Conservation (phyloP, 2,329 filamentous ascomycete genomes). For the Dothistroma pini region DNA sequence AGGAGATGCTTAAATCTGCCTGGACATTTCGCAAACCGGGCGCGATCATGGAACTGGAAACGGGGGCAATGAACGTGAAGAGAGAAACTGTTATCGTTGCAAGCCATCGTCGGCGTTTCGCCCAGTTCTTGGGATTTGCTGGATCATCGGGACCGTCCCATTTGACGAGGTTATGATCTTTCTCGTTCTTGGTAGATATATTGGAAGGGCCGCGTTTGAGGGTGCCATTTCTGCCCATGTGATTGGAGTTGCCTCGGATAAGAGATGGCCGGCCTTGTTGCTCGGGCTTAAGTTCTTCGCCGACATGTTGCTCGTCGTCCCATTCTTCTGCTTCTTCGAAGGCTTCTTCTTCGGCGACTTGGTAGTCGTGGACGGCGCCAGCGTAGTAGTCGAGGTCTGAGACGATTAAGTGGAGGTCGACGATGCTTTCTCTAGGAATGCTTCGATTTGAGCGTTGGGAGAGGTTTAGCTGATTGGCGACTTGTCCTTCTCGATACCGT, state of each 20-base stretch:
- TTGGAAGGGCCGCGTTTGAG: constrained; percentile 30
- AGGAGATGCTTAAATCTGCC: constrained; percentile 27
- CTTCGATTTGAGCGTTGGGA: constrained; percentile 27
- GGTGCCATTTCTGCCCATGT: constrained; percentile 25
- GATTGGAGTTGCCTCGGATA: constrained; percentile 26
- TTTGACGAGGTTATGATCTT: constrained; percentile 38
- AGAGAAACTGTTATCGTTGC: constrained; percentile 43
- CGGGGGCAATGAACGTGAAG: constrained; percentile 40
- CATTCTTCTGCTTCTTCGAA: constrained; percentile 30
- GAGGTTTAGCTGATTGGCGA: constrained; percentile 16
- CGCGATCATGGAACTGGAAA: constrained; percentile 40
- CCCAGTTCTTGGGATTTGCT: constrained; percentile 48
- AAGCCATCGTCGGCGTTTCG: constrained; percentile 42
- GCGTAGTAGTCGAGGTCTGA: constrained; percentile 37
- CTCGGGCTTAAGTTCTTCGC: constrained; percentile 23
- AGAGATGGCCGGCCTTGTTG: constrained; percentile 32
- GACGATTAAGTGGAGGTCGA: constrained; percentile 35
- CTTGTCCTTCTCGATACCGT: constrained; percentile 34
- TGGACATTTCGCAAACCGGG: constrained; percentile 32
- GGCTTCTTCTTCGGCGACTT: constrained; percentile 30
- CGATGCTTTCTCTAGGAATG: constrained; percentile 32
- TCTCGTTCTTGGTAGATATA: constrained; percentile 31
- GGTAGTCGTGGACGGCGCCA: constrained; percentile 36
- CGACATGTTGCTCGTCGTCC: constrained; percentile 27
- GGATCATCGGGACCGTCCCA: constrained; percentile 48